A percentile compares a stretch with the other conserved stretches of the same genome.
These are phyloP conservation scores for Epichloe scottii DNA, from an alignment of 2,329 filamentous ascomycete species.

Conservation along the genomic window DNA sequence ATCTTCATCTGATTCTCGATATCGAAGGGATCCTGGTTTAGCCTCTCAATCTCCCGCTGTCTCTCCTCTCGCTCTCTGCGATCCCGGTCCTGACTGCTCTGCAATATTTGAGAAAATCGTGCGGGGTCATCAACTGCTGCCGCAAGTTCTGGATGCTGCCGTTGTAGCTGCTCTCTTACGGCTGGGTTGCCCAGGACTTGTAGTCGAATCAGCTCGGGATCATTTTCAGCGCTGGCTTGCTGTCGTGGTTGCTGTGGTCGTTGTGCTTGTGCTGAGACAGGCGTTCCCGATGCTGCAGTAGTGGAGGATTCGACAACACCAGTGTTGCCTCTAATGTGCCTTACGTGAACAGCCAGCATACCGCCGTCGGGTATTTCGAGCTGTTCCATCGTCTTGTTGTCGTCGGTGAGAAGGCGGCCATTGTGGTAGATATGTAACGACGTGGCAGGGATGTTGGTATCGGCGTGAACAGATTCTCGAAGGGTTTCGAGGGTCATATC, in stretches of 20 bases:
- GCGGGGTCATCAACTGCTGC: conserved; percentile 62
- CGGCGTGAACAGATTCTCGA: conserved; percentile 78
- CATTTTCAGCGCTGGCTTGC: conserved; percentile 31
- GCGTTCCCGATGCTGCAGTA: conserved; percentile 21
- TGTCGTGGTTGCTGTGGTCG: conserved; percentile 21
- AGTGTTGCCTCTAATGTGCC: conserved; percentile 41
- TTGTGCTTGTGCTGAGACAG: conserved; percentile 19
- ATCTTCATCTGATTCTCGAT: conserved; percentile 83
- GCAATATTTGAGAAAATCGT: conserved; percentile 63
- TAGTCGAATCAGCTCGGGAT: conserved; percentile 72
- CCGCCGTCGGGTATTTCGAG: conserved; percentile 76
- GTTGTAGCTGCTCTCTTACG: conserved; percentile 56
- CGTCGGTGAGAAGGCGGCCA: conserved; percentile 65
- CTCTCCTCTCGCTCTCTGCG: conserved; percentile 62
- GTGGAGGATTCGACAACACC: background rate
- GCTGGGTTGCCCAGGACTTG: conserved; percentile 70
- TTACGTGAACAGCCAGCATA: conserved; percentile 79
- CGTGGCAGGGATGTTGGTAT: conserved; percentile 58
- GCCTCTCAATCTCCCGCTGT: conserved; percentile 66
- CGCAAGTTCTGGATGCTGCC: conserved; percentile 65
- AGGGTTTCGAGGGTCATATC: conserved; percentile 76
- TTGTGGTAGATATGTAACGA: conserved; percentile 85
- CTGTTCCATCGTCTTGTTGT: conserved; percentile 69
- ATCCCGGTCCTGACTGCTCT: conserved; percentile 56
- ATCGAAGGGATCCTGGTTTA: conserved; percentile 94